A percentile compares a stretch with the other conserved stretches of the same genome.
These are phyloP conservation scores for Margaritispora aquatica DNA, from an alignment of 495 filamentous ascomycete genomes.

Conservation along the genomic window DNA sequence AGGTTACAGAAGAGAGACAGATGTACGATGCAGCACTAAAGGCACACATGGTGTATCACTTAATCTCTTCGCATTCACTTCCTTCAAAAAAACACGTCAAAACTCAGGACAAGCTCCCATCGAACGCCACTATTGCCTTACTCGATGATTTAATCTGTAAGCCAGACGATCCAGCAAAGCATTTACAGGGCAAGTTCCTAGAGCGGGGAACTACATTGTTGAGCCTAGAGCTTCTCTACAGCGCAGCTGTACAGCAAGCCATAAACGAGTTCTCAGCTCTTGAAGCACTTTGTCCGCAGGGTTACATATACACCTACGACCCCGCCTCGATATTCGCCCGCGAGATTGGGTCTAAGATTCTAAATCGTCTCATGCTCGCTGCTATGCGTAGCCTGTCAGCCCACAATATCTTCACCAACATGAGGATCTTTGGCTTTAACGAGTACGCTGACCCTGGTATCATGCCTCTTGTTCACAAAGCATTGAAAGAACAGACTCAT, in stretches of 20 bases:
- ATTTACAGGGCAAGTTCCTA: slow-evolving; percentile 12
- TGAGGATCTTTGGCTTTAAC: slow-evolving; percentile 19
- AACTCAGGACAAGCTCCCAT: slow-evolving; percentile 2
- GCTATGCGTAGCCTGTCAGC: slow-evolving; percentile 12
- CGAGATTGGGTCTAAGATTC: slow-evolving; percentile 16
- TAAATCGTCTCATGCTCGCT: slow-evolving; percentile 17
- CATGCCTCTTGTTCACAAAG: slow-evolving; percentile 2
- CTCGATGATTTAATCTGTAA: slow-evolving; percentile 10
- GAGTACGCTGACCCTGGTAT: slow-evolving; percentile 15
- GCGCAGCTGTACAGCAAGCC: slow-evolving; percentile 15
- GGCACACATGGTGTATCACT: slow-evolving; percentile 16
- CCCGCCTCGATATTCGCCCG: slow-evolving; percentile 22
- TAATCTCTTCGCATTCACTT: slow-evolving; percentile 1
- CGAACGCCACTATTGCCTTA: slow-evolving; percentile 5
- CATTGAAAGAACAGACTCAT: slow-evolving; percentile 8
- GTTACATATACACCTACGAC: slow-evolving; percentile 23
- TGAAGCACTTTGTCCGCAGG: slow-evolving; percentile 20
- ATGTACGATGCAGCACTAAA: slow-evolving; percentile 13
- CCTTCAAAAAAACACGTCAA: slow-evolving; percentile 9
- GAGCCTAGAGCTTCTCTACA: slow-evolving; percentile 17
- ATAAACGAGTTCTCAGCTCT: slow-evolving; percentile 20
- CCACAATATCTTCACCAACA: slow-evolving; percentile 13
- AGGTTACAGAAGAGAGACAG: slow-evolving; percentile 9
- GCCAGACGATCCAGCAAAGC: neutral
- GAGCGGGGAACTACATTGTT: slow-evolving; percentile 5